Conservation (phyloP, 202 grass and related monocot species). For the Carex sylvatica region DNA sequence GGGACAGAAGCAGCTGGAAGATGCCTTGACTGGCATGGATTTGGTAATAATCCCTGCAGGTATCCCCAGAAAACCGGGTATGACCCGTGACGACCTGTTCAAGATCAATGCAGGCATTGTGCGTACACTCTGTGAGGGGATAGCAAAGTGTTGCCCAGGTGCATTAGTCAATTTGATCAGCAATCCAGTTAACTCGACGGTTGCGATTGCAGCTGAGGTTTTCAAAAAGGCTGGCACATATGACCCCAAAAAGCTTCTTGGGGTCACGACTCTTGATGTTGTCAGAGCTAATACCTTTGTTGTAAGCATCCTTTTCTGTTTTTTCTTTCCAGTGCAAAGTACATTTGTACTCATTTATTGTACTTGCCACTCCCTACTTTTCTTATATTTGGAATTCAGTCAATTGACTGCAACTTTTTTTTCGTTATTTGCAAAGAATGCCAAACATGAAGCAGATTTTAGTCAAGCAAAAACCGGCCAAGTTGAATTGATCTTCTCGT, state of each 20-base stretch:
- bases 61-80: slow-evolving; percentile 80
- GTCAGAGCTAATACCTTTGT: slow-evolving; percentile 97
- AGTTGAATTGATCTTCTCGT: background rate
- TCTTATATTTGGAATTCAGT: slow-evolving; percentile 1
- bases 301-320: slow-evolving; percentile 40
- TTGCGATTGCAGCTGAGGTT: slow-evolving; percentile 85
- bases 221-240: slow-evolving; percentile 91
- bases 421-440: background rate
- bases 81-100: slow-evolving; percentile 94
- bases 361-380: background rate
- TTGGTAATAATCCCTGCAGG: slow-evolving; percentile 89
- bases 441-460: background rate
- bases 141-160: slow-evolving; percentile 71
- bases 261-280: slow-evolving; percentile 92
- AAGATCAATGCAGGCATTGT: slow-evolving; percentile 95
- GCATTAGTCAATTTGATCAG: slow-evolving; percentile 88
- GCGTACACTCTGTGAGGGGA: slow-evolving; percentile 72
- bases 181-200: slow-evolving; percentile 93
- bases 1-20: slow-evolving; percentile 74
- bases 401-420: background rate
- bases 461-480: background rate
- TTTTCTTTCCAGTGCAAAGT: background rate
- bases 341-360: background rate
- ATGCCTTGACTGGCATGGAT: slow-evolving; percentile 85
- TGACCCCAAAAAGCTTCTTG: slow-evolving; percentile 74